These are phyloP conservation scores for Cornus florida DNA, from an alignment of 148 eudicot species.

Conservation along the genomic window DNA sequence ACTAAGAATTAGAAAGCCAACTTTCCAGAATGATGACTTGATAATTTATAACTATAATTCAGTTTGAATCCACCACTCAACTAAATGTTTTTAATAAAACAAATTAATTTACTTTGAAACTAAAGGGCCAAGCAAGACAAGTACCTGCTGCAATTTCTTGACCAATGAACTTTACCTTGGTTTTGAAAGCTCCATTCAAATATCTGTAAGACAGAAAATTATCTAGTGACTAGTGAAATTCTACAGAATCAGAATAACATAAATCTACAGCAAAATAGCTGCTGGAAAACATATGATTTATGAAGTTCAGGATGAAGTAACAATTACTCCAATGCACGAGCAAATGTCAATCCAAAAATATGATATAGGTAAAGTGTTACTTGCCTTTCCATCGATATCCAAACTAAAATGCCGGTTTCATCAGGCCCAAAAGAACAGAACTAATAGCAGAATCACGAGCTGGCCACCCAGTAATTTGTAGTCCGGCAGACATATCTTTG, in stretches of 20 bases:
- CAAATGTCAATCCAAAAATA: not conserved
- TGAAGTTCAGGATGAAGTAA: not conserved
- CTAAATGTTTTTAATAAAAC: not conserved
- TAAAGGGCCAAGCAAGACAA: not conserved
- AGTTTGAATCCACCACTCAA: not conserved
- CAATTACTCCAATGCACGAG: not conserved
- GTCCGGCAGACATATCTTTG: conserved; percentile 87
- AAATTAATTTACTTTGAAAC: not conserved
- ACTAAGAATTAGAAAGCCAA: not conserved
- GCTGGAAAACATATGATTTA: not conserved
- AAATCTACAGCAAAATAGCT: too few relatives aligned
- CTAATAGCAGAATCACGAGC: conserved; percentile 93
- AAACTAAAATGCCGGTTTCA: conserved; percentile 89
- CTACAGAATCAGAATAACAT: conserved; percentile 6
- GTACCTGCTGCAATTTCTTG: conserved; percentile 92
- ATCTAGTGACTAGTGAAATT: conserved; percentile 24
- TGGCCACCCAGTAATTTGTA: conserved; percentile 98
- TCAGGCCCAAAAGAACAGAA: conserved; percentile 87
- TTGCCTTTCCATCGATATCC: conserved; percentile 90
- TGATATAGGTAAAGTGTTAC: conserved; percentile 19
- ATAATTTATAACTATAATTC: not conserved
- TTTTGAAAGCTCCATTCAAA: conserved; percentile 97
- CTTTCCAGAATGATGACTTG: not conserved
- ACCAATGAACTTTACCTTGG: conserved; percentile 91
- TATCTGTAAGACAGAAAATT: conserved; percentile 42